Conservation (phyloP, 1,284 basidiomycete species). For the Leccinum griseonigrum region DNA sequence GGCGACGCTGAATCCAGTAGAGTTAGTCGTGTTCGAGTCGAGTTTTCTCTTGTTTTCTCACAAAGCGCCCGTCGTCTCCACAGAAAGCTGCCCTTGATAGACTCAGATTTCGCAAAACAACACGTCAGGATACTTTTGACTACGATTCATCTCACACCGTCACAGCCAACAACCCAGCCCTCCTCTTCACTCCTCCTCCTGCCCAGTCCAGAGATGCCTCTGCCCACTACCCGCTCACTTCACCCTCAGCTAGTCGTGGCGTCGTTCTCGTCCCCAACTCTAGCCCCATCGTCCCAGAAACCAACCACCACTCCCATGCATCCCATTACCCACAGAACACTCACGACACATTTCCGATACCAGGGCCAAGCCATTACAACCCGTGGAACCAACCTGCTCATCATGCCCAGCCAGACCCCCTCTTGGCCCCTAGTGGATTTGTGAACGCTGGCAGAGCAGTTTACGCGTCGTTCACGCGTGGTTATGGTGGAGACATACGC, state of each 20-base stretch:
- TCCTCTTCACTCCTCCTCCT: conserved; percentile 40
- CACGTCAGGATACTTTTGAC: conserved; percentile 37
- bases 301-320: conserved; percentile 36
- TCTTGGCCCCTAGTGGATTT: conserved; percentile 62
- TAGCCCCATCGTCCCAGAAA: conserved; percentile 52
- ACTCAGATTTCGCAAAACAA: conserved; percentile 58
- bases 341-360: conserved; percentile 45
- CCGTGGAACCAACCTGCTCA: conserved; percentile 38
- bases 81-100: conserved; percentile 60
- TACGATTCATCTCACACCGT: conserved; percentile 35
- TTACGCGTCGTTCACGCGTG: conserved; percentile 51
- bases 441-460: conserved; percentile 38
- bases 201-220: conserved; percentile 58
- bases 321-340: conserved; percentile 33
- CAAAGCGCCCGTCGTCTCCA: conserved; percentile 32
- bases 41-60: conserved; percentile 30
- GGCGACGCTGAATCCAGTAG: conserved; percentile 38
- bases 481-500: conserved; percentile 36
- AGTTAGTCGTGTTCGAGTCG: conserved; percentile 36
- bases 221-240: conserved; percentile 38
- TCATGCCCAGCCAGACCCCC: conserved; percentile 46
- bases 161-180: conserved; percentile 20
- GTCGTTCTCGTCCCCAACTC: conserved; percentile 72
- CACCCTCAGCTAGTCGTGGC: conserved; percentile 38
- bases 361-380: conserved; percentile 37